Evolutionary conservation across 1,284 basidiomycete species (phyloP), one percentile per base, ranked within the genome.

Genomic region (Golubevia pallescens): DNA sequence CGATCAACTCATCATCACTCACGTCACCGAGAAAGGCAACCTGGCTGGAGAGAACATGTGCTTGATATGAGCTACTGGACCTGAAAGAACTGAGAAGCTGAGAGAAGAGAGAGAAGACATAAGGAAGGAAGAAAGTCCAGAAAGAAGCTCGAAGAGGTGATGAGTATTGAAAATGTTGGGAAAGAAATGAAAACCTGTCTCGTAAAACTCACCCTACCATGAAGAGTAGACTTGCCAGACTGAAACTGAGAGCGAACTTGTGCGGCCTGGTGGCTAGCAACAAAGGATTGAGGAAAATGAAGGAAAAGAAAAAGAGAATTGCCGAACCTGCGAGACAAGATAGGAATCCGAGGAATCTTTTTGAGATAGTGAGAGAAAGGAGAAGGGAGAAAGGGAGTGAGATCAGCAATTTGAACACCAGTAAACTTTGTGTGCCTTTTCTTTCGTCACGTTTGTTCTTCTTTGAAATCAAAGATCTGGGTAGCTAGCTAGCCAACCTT

Each of bases 251-350:
- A 3, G 82, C 80, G 32, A 85, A 85, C 66, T 85, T 85, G 67
- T 81, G 75, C 8, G 81, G 81, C 20, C 78, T 67, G 34, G 24
- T 56, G 13, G 54, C 91, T 48, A 97, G 88, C 53, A 82, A 76
- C 62, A 95, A 86, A 2, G 95, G 94, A 21, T 97, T 88, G 14
- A 93, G 84, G 60, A 86, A 95, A 68, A 98, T 85, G 88, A 99
- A 99, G 14, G 94, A 91, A 61, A 99, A 92, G 70, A 94, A 91
- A 89, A 99, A 99, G 87, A 96, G 99, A 1, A 95, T 92, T 52
- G 91, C 91, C 3, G 95, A 95, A 8, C 96, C 96, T 19, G 93
- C 87, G 58, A 96, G 87, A 83, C 95, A 98, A 24, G 90, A 92
- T 61, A 93, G 90, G 86, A 99, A 99, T n/a, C 94, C 96, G 6